phyloP scores from a whole-genome alignment of 805 yeast genomes.

The Sugiyamaella lignohabitans region DNA sequence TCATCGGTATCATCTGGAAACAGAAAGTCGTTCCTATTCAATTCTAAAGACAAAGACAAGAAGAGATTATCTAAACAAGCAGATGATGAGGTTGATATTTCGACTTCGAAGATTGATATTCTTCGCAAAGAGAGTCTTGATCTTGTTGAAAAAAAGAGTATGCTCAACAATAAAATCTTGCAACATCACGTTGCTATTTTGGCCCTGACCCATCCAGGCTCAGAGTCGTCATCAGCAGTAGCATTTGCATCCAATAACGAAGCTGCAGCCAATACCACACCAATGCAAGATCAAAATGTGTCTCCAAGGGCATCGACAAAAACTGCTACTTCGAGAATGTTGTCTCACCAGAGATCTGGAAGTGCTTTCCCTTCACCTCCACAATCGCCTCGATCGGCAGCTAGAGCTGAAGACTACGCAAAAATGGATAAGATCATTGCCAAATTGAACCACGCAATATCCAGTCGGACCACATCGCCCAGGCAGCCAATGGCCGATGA shows the following conservation, averaged over 20 bases:
- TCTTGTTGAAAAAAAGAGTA: constrained; percentile 12
- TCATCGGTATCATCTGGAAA: constrained; percentile 6
- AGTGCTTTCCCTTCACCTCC: constrained; percentile 2
- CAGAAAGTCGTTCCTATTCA: constrained; percentile 11
- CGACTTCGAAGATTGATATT: constrained; percentile 14
- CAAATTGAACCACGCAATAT: constrained; percentile 2
- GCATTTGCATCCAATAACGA: constrained; percentile 4
- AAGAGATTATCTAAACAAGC: constrained; percentile 23
- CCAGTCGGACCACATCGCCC: constrained; percentile 7
- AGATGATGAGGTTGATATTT: constrained; percentile 21
- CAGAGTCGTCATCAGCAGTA: constrained; percentile 15
- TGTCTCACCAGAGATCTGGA: constrained; percentile 3
- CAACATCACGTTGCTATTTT: constrained; percentile 21
- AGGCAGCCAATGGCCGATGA: constrained; percentile 4
- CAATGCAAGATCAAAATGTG: too few relatives aligned
- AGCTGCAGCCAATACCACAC: neutral
- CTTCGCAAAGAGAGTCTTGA: constrained; percentile 16
- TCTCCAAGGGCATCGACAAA: too few relatives aligned
- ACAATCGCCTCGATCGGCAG: constrained; percentile 3
- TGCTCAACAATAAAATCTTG: constrained; percentile 12
- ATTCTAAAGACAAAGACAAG: constrained; percentile 11
- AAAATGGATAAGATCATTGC: constrained; percentile 5
- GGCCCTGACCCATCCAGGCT: constrained; percentile 22
- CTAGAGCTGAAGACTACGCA: neutral
- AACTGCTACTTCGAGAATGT: constrained; percentile 16